Base-by-base conservation (phyloP, 2,329 filamentous ascomycete genomes). In the Uncinocarpus reesii region DNA sequence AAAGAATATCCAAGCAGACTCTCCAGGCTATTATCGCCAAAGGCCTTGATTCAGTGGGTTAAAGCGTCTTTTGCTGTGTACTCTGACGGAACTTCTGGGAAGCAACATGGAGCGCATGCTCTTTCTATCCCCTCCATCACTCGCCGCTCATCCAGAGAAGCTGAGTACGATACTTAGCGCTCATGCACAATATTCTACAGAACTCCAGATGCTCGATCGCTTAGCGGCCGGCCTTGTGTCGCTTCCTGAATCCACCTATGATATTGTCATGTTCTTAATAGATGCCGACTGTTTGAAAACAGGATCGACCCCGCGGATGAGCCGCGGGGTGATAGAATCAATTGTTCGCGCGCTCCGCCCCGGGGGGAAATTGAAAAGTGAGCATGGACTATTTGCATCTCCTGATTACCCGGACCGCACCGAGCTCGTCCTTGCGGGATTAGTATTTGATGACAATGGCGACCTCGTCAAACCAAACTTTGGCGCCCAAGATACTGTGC, bases 181-280 rank as follows among this genome's bases (percentile, higher is more conserved):
- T 49, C 81, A 86, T 70, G 81, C 92, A 65, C 83, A 87, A 62
- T 71, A 76, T 54, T 73, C 77, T 38, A 90, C 88, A 53, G 92
- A 98, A 63, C 75, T 98, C 46, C 92, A 96, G 67, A 98, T 98
- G 92, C 84, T 98, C 53, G 92, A 98, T 70, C 86, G 92, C 44
- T 78, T 98, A 34, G 80, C 85, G 1, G 78, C 85, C 29, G 87
- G 87, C 53, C 74, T 95, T 31, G 86, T 92, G 49, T 73, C 80
- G 6, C 80, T 98, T 0, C 84, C 89, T 1, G 58, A 77, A 47
- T 71, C 78, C 42, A 84, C 85, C 47, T 98, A 98, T 72, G 86
- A 93, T 64, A 69, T 84, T 36, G 78, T 96, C 36, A 77, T 95
- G 41, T 76, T 98, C 47, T 80, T 96, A 53, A 83, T 85, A 54